phyloP scores from a whole-genome alignment of 2,329 filamentous ascomycete species.

The Fusarium papillatum region DNA sequence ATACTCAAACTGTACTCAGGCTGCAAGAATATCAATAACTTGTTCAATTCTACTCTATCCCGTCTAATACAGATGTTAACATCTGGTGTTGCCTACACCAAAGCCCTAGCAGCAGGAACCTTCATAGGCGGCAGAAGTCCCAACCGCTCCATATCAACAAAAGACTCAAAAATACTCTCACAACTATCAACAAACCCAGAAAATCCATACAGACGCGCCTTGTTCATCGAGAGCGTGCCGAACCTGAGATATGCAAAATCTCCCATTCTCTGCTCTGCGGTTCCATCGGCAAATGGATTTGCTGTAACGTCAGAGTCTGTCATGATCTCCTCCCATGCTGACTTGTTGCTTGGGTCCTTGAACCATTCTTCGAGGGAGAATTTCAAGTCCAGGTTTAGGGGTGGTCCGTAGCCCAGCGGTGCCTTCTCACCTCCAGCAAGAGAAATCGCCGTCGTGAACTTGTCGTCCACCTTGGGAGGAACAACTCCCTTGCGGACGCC shows the following conservation, averaged over 20 bases:
- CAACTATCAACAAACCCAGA: background rate
- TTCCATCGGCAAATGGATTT: background rate
- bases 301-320: background rate
- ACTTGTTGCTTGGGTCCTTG: background rate
- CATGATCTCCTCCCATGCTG: background rate
- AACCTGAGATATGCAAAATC: background rate
- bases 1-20: background rate
- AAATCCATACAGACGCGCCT: background rate
- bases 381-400: background rate
- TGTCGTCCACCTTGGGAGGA: background rate
- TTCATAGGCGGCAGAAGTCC: background rate
- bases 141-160: background rate
- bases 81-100: background rate
- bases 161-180: background rate
- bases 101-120: background rate
- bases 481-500: background rate
- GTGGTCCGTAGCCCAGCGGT: background rate
- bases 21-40: background rate
- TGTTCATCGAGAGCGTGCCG: background rate
- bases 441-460: background rate
- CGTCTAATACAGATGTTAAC: background rate
- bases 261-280: background rate
- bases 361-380: background rate
- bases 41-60: background rate
- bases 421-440: background rate